phyloP scores from a whole-genome alignment of 192 early-diverging fungal genomes.

The Kickxella alabastrina region DNA sequence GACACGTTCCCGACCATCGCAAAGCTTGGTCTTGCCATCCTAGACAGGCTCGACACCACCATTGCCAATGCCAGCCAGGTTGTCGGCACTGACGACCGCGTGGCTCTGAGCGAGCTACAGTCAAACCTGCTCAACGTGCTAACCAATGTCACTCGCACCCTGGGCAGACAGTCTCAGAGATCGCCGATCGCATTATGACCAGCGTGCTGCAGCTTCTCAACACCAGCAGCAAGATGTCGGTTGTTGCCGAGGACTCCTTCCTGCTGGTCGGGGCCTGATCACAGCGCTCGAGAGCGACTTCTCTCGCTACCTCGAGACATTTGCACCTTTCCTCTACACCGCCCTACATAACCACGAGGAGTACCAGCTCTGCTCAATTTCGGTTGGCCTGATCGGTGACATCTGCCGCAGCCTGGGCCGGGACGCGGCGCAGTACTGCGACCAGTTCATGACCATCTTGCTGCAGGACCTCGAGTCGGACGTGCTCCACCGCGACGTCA shows the following conservation, averaged over 20 bases:
- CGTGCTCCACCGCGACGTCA: conserved; percentile 77
- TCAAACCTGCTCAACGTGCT: conserved; percentile 90
- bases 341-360: conserved; percentile 90
- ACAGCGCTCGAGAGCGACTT: conserved; percentile 83
- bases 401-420: conserved; percentile 82
- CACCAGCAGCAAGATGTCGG: conserved; percentile 70
- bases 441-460: conserved; percentile 80
- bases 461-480: conserved; percentile 74
- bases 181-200: conserved; percentile 90
- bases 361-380: conserved; percentile 87
- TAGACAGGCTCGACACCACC: conserved; percentile 78
- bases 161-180: conserved; percentile 64
- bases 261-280: conserved; percentile 81
- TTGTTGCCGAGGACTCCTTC: conserved; percentile 89
- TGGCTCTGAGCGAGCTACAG: conserved; percentile 79
- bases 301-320: conserved; percentile 79
- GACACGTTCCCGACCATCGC: conserved; percentile 77
- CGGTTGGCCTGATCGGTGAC: conserved; percentile 96
- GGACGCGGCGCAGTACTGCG: conserved; percentile 71
- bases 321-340: conserved; percentile 74
- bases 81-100: conserved; percentile 78
- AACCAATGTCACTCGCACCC: conserved; percentile 78
- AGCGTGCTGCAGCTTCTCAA: conserved; percentile 73
- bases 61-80: conserved; percentile 72
- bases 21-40: conserved; percentile 66